Percentiles rank a stretch among this genome's conserved stretches.
Evolutionary conservation across 2,329 filamentous ascomycete genomes (phyloP).

Genomic region (Emmonsiellopsis sp.): DNA sequence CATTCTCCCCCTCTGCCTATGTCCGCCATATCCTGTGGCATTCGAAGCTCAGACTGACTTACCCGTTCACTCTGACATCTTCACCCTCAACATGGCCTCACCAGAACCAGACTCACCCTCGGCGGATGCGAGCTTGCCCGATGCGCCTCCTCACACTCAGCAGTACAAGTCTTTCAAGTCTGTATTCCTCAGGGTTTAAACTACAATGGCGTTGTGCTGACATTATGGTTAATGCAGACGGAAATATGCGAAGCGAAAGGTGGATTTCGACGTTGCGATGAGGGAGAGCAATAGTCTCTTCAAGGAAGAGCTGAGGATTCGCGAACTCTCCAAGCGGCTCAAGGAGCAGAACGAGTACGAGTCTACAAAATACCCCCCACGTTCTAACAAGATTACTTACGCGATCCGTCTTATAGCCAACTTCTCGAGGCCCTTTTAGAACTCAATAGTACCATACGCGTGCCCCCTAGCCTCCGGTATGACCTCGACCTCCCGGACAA

Average conservation of each 20-base stretch:
- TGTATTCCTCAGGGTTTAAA: conserved; percentile 7
- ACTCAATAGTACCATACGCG: conserved; percentile 73
- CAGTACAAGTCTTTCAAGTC: conserved; percentile 61
- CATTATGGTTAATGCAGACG: conserved; percentile 41
- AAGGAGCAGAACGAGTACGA: conserved; percentile 86
- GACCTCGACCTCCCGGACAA: conserved; percentile 48
- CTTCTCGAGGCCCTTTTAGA: conserved; percentile 82
- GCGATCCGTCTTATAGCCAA: conserved; percentile 50
- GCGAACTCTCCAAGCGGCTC: conserved; percentile 70
- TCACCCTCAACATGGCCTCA: conserved; percentile 22
- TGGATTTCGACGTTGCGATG: conserved; percentile 70
- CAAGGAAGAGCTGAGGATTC: conserved; percentile 70
- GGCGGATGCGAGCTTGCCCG: conserved; percentile 22
- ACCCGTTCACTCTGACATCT: no score
- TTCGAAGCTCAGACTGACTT: no score
- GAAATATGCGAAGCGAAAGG: conserved; percentile 84
- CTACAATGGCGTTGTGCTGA: background rate
- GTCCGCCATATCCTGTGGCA: no score
- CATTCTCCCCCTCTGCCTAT: no score
- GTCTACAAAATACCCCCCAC: background rate
- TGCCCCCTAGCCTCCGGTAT: conserved; percentile 65
- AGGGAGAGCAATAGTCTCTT: conserved; percentile 57
- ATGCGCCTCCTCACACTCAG: conserved; percentile 26
- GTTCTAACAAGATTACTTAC: conserved; percentile 8
- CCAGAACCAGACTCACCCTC: conserved; percentile 20